Conservation (phyloP, 2,329 filamentous ascomycete species). For the Neonectria neomacrospora region DNA sequence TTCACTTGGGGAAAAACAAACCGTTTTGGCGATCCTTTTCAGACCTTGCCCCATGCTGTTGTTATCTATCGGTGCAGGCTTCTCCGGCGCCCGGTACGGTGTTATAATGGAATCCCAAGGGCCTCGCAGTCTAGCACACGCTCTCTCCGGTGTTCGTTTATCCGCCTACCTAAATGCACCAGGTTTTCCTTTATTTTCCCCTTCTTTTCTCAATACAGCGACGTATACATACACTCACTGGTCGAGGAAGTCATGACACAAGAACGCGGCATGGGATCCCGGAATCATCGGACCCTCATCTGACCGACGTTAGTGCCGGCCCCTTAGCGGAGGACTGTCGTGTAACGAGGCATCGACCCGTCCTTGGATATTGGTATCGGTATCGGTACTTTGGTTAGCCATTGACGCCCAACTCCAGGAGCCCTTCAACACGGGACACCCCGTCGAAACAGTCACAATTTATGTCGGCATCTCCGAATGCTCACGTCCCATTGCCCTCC, state of each 20-base stretch:
- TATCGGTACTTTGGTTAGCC: background rate
- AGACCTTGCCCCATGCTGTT: background rate
- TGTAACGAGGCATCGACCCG: background rate
- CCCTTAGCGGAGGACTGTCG: background rate
- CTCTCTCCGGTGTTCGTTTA: background rate
- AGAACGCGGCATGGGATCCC: background rate
- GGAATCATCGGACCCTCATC: background rate
- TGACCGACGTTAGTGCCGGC: background rate
- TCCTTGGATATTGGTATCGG: background rate
- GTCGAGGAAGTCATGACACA: background rate
- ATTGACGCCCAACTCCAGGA: background rate
- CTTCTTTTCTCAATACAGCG: background rate
- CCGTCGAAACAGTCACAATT: background rate
- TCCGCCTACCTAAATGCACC: background rate
- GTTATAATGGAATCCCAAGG: background rate
- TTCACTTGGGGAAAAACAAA: constrained; percentile 15
- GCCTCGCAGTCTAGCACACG: constrained; percentile 4
- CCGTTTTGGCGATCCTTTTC: constrained; percentile 10
- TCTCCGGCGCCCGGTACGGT: background rate
- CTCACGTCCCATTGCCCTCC: background rate
- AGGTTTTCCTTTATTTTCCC: background rate
- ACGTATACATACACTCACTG: background rate
- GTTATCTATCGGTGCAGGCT: constrained; percentile 4
- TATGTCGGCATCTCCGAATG: background rate
- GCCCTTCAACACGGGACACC: background rate